Conservation (phyloP, 1,284 basidiomycete genomes). For the Anthracocystis walkeri region DNA sequence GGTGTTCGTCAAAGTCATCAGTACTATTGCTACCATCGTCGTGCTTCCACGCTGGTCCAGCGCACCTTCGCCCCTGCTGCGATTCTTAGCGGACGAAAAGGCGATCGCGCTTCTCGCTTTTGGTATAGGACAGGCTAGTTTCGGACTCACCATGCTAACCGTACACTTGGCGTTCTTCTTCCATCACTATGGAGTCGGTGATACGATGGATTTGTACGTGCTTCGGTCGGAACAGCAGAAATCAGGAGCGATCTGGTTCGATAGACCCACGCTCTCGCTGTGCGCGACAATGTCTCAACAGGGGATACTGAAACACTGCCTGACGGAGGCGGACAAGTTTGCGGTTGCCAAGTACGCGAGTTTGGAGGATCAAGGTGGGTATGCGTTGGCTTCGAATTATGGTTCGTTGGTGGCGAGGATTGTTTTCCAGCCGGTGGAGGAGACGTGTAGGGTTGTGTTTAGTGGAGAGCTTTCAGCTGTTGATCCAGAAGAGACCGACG, state of each 20-base stretch:
- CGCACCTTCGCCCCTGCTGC: not conserved
- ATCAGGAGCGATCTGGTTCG: constrained; percentile 22
- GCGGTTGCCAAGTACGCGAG: constrained; percentile 60
- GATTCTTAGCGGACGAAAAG: constrained; percentile 12
- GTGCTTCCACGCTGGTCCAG: constrained; percentile 15
- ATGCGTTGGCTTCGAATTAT: constrained; percentile 67
- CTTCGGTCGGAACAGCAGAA: constrained; percentile 49
- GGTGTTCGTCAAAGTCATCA: constrained; percentile 54
- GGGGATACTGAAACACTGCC: constrained; percentile 88
- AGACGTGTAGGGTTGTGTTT: constrained; percentile 61
- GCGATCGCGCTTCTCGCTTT: constrained; percentile 57
- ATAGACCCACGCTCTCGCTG: constrained; percentile 69
- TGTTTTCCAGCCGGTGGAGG: constrained; percentile 67
- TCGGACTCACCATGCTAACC: constrained; percentile 48
- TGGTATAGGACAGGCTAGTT: constrained; percentile 58
- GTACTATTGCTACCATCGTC: constrained; percentile 38
- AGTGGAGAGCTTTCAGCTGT: constrained; percentile 18
- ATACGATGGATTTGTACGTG: constrained; percentile 77
- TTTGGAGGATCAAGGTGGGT: constrained; percentile 66
- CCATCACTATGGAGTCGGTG: constrained; percentile 79
- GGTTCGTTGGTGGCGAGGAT: constrained; percentile 65
- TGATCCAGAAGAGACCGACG: constrained; percentile 2
- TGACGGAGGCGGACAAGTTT: constrained; percentile 95
- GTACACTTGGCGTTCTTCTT: constrained; percentile 33
- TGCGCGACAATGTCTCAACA: constrained; percentile 85